Conservation (phyloP, 169 alveolate genomes). For the Eimeria maxima region DNA sequence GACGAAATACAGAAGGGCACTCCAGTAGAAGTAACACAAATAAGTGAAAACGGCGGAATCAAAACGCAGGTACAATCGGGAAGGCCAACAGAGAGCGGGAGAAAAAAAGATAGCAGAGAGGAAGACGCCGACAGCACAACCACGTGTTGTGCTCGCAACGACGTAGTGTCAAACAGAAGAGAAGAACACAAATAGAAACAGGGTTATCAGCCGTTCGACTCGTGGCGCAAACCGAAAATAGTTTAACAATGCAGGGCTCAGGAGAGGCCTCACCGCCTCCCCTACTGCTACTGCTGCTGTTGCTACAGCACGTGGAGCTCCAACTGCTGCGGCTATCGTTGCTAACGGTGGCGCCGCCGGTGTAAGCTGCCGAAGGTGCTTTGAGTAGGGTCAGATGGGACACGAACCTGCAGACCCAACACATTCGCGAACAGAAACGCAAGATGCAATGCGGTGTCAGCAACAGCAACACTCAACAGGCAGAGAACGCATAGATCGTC, state of each 20-base stretch:
- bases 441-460: not conserved
- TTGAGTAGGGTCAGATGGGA: not conserved
- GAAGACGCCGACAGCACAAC: not conserved
- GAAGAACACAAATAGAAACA: not conserved
- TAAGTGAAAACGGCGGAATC: too few relatives aligned
- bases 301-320: not conserved
- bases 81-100: not conserved
- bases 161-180: not conserved
- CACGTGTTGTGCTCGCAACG: not conserved
- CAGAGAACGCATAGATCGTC: not conserved
- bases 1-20: not conserved
- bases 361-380: not conserved
- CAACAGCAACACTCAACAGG: not conserved
- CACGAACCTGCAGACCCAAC: conserved; percentile 27
- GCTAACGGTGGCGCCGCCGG: not conserved
- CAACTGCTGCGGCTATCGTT: not conserved
- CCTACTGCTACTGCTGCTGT: not conserved
- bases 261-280: not conserved
- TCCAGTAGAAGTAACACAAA: not conserved
- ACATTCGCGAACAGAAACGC: too few relatives aligned
- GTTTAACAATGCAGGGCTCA: not conserved
- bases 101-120: not conserved
- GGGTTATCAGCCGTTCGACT: not conserved
- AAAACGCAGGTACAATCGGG: not conserved
- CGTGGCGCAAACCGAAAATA: not conserved